Base-by-base conservation (phyloP, 2,329 filamentous ascomycete species). In the Arthroderma uncinatum region DNA sequence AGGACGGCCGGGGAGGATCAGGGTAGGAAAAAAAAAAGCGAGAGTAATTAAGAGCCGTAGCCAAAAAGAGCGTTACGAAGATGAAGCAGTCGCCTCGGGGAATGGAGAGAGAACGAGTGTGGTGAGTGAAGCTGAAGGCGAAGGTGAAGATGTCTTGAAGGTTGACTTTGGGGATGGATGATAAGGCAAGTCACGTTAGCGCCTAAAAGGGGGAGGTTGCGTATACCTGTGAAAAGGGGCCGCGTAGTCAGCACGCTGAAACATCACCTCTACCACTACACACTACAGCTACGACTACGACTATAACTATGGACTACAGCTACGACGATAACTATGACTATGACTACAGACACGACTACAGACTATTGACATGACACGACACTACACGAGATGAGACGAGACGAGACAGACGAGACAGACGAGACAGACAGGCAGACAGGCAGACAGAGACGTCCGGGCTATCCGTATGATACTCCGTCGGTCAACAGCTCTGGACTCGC, bases 11-110 rank as follows among this genome's bases (percentile, higher is more conserved):
- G 14, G 42, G 47, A 16, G 23, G 47, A 52, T 52, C n/a, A 10
- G 30, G 30, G 58, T 47, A 30, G 47, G 62, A 65, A 37, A 52
- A 28, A 23, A 56, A 23, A 55, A 36, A 37, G 37, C 54, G 36
- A 58, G 42, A 60, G 42, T 14, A 44, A 57, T 28, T 33, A 16
- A 47, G 34, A 40, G 54, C 16, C 14, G 53, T 34, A 54, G 28
- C 37, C n/a, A 16, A 53, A 33, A 52, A 42, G 59, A 54, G 25
- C 54, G 53, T n/a, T 21, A 55, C 16, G 58, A 42, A 42, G 16
- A 42, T 9, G 23, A 42, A 42, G 19, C 12, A 42, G 39, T 9
- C 39, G 39, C 39, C n/a, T 19, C 19, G 16, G 39, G 12, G 16
- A 42, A 42, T 42, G 10, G 37, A 21, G 6, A n/a, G 16, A n/a